Conservation (phyloP, 441 rosid species). For the Melastoma candidum region DNA sequence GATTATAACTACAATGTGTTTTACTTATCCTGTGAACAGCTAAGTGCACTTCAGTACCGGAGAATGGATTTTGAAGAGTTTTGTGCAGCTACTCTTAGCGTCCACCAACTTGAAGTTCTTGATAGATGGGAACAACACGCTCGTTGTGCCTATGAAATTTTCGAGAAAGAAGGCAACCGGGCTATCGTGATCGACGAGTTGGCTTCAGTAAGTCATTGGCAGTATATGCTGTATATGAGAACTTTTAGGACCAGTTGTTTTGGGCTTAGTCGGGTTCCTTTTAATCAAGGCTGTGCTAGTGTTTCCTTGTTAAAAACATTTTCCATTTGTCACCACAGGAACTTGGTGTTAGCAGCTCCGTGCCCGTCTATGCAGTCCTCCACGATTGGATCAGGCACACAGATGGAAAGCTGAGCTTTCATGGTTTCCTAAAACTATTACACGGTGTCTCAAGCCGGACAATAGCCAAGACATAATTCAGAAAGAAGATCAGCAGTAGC, state of each 20-base stretch:
- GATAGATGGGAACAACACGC: conserved; percentile 94
- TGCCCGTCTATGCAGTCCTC: conserved; percentile 82
- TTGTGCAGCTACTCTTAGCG: conserved; percentile 76
- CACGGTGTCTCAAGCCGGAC: conserved; percentile 73
- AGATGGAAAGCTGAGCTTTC: conserved; percentile 86
- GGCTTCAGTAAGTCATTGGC: conserved; percentile 51
- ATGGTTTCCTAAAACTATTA: conserved; percentile 73
- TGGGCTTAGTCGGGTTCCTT: not conserved
- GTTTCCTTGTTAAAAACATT: too few relatives aligned
- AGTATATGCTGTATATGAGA: not conserved
- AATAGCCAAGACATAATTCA: conserved; percentile 21
- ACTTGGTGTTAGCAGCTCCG: conserved; percentile 77
- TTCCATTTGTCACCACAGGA: conserved; percentile 35
- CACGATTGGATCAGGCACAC: conserved; percentile 93
- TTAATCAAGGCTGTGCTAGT: too few relatives aligned
- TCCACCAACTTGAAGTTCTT: conserved; percentile 78
- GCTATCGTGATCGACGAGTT: conserved; percentile 86
- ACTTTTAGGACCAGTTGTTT: not conserved
- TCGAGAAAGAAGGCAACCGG: conserved; percentile 88
- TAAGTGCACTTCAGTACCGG: conserved; percentile 81
- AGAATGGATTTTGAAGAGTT: conserved; percentile 85
- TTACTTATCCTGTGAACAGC: conserved; percentile 28
- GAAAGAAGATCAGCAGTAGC: too few relatives aligned
- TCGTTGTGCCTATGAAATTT: conserved; percentile 88
- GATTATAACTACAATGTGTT: conserved; percentile 2